These are phyloP conservation scores for Dentipellis sp. DNA, from an alignment of 768 basidiomycete genomes.

Conservation along the genomic window DNA sequence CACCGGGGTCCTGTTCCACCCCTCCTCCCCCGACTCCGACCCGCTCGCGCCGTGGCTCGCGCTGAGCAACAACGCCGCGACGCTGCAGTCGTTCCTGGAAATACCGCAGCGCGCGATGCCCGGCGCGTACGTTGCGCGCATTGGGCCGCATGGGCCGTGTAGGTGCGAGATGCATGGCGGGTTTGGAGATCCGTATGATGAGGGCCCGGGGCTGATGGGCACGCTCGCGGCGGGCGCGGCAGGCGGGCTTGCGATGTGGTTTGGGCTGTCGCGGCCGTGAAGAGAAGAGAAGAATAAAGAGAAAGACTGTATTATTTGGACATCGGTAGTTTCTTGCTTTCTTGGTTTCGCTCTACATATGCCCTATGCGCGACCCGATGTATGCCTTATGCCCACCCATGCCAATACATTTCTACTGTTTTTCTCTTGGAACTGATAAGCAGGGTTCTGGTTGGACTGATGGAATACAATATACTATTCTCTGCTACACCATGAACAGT, in stretches of 20 bases:
- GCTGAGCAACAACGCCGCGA: background rate
- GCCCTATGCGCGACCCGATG: no score
- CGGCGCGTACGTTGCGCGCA: background rate
- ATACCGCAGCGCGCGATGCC: background rate
- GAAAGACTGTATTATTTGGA: no score
- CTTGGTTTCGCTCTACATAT: no score
- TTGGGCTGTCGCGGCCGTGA: slow-evolving; percentile 10
- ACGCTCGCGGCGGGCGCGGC: slow-evolving; percentile 10
- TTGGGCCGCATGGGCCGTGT: slow-evolving; percentile 9
- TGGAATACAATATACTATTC: no score
- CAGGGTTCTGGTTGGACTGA: no score
- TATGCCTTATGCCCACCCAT: no score
- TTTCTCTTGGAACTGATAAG: no score
- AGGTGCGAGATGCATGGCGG: slow-evolving; percentile 6
- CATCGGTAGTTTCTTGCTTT: no score
- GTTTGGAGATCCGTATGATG: slow-evolving; percentile 5
- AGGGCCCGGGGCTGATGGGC: background rate
- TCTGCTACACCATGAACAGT: no score
- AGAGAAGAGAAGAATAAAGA: no score
- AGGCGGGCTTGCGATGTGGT: slow-evolving; percentile 12
- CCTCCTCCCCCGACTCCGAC: no score
- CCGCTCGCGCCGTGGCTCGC: background rate
- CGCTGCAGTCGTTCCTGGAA: background rate
- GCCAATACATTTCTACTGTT: no score
- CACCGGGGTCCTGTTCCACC: background rate